Evolutionary conservation across 202 grass and related monocot species (phyloP), one percentile per base, ranked within the genome.

Genomic region (Elaeis oleifera): DNA sequence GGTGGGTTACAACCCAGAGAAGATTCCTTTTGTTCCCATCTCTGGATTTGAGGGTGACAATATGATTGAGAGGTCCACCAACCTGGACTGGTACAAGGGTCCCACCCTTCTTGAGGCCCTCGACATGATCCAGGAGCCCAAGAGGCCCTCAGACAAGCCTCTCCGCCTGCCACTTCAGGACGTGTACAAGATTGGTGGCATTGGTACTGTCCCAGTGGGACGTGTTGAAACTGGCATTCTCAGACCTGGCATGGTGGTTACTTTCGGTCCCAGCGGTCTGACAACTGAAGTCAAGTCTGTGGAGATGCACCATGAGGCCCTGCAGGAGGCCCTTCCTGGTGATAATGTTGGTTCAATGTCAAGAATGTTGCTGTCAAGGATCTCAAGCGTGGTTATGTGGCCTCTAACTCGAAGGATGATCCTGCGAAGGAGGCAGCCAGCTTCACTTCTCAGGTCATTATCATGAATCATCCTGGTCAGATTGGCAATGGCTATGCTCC

Each of bases 391-490:
- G 54, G 53, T 4, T 70, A 50, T 5, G 54, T 58, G n/a, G 54
- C 67, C 58, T 70, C 67, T 15, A 70, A 70, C 29, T 70, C 54
- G 0, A 70, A 70, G 67, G 67, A 70, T 2, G 67, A 70, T 58
- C 54, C 67, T 3, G 67, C 67, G 8, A 70, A 58, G 54, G 67
- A 70, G 67, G 67, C 67, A 2, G 67, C 53, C 3, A 70, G 13
- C 51, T 70, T 70, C 32, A 58, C 67, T 16, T 70, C 67, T 58
- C 67, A 70, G 54, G 54, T 70, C 3, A 70, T 70, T 17, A 70
- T 70, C 67, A 70, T 58, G 67, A 70, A 70, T 39, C 67, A 70
- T 49, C 67, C 67, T 15, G 67, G 67, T 49, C 67, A 70, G 67
- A 70, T 70, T 5, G 67, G 67, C 53, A 70, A 70, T 50, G 67